Percentiles rank a stretch among this genome's conserved stretches.
Conservation (phyloP, 2,329 filamentous ascomycete species). For the Exophiala xenobiotica region DNA sequence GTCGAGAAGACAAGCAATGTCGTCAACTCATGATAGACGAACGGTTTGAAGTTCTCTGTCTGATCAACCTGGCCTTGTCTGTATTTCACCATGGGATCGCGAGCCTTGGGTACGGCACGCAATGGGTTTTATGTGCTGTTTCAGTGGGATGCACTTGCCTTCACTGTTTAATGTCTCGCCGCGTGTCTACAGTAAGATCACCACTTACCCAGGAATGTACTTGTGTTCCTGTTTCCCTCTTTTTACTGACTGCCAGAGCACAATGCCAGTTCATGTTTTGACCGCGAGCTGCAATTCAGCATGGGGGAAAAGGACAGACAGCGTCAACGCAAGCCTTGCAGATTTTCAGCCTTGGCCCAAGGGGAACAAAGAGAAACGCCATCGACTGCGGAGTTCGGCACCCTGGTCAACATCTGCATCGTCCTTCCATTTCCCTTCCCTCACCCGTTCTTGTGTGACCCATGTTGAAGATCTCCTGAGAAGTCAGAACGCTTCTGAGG, state of each 20-base stretch:
- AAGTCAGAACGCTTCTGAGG: not conserved
- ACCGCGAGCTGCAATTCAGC: not conserved
- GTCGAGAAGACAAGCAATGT: not conserved
- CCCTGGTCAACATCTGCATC: slow-evolving; percentile 7
- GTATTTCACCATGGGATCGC: slow-evolving; percentile 1
- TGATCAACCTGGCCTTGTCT: too few species aligned
- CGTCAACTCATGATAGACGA: not conserved
- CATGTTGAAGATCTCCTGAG: slow-evolving; percentile 1
- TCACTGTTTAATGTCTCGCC: slow-evolving; percentile 8
- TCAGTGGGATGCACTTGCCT: slow-evolving; percentile 20
- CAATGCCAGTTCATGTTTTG: too few species aligned
- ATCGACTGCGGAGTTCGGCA: not conserved
- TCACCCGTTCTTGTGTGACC: not conserved
- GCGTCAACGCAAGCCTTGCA: slow-evolving; percentile 6
- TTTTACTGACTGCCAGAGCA: too few species aligned
- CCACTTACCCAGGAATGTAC: not conserved
- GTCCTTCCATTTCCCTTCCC: slow-evolving; percentile 3
- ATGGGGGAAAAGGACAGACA: not conserved
- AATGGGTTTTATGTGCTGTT: slow-evolving; percentile 26
- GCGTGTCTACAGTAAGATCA: not conserved
- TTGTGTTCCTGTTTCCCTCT: too few species aligned
- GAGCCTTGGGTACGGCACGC: slow-evolving; percentile 10
- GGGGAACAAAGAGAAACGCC: slow-evolving; percentile 5
- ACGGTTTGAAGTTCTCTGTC: not conserved
- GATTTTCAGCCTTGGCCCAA: slow-evolving; percentile 2